phyloP scores from a whole-genome alignment of 371 early-diverging fungal genomes.

The Mortierella polycephala region DNA sequence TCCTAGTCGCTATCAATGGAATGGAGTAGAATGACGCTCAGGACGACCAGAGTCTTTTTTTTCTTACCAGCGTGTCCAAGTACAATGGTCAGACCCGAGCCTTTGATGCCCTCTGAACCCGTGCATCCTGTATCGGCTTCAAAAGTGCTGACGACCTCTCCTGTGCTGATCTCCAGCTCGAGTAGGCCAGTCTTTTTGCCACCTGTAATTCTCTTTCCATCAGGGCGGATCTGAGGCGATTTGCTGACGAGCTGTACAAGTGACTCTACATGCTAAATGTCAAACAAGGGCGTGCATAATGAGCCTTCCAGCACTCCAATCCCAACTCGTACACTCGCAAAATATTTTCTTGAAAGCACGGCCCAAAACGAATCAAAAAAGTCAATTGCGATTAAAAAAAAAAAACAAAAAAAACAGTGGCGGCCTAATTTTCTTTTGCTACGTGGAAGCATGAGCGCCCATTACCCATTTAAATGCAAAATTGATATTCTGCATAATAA shows the following conservation, averaged over 20 bases:
- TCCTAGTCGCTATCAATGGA: not conserved
- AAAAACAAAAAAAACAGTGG: not conserved
- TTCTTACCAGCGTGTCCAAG: constrained; percentile 42
- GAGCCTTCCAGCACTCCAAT: not conserved
- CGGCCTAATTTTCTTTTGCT: not conserved
- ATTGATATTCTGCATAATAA: not conserved
- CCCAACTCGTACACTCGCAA: not conserved
- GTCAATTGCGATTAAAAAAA: constrained; percentile 1
- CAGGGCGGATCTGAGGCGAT: constrained; percentile 39
- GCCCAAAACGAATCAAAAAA: not conserved
- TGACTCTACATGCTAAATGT: constrained; percentile 30
- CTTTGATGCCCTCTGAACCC: constrained; percentile 31
- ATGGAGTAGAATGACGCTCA: not conserved
- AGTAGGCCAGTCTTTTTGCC: constrained; percentile 33
- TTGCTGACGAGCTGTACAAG: constrained; percentile 31
- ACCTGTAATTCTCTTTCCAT: constrained; percentile 37
- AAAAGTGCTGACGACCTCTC: constrained; percentile 15
- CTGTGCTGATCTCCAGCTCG: constrained; percentile 30
- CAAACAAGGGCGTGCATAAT: not conserved
- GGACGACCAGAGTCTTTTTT: not conserved
- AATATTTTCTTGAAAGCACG: too few species aligned
- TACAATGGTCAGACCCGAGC: constrained; percentile 18
- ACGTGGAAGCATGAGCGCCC: constrained; percentile 36
- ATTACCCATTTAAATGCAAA: constrained; percentile 27
- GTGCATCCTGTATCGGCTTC: constrained; percentile 22